phyloP scores from a whole-genome alignment of 331 rosid genomes.

The Rosa hybrid region DNA sequence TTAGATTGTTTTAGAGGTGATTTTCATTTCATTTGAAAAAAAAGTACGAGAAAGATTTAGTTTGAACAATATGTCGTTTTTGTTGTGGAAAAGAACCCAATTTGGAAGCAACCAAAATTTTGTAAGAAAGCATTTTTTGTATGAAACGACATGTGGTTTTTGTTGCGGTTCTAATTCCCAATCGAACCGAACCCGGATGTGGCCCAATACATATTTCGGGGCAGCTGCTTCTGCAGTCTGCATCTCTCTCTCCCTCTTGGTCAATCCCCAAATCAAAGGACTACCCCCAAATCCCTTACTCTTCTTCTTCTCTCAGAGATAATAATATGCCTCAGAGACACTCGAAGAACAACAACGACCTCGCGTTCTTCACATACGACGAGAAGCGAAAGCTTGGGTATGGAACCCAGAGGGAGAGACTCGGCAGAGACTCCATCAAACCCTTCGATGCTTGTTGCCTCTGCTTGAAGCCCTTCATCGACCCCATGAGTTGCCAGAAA shows the following conservation, averaged over 20 bases:
- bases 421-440: conserved; percentile 89
- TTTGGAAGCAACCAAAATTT: no score
- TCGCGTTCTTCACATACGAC: conserved; percentile 97
- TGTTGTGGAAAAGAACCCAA: no score
- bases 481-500: conserved; percentile 80
- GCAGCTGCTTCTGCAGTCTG: not conserved
- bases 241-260: not conserved
- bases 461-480: conserved; percentile 87
- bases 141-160: no score
- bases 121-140: no score
- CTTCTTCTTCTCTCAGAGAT: not conserved
- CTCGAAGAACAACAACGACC: conserved; percentile 98
- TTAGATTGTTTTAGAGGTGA: no score
- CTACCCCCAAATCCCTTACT: not conserved
- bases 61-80: no score
- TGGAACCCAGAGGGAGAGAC: conserved; percentile 95
- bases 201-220: not conserved
- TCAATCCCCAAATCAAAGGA: not conserved
- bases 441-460: conserved; percentile 94
- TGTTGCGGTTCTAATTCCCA: not conserved
- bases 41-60: no score
- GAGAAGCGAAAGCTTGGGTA: conserved; percentile 93
- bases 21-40: no score
- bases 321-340: conserved; percentile 91
- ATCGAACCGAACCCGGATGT: not conserved